Evolutionary conservation across 805 yeast species (phyloP), one percentile per base, ranked within the genome.

Genomic region (Komagataella pseudopastoris): DNA sequence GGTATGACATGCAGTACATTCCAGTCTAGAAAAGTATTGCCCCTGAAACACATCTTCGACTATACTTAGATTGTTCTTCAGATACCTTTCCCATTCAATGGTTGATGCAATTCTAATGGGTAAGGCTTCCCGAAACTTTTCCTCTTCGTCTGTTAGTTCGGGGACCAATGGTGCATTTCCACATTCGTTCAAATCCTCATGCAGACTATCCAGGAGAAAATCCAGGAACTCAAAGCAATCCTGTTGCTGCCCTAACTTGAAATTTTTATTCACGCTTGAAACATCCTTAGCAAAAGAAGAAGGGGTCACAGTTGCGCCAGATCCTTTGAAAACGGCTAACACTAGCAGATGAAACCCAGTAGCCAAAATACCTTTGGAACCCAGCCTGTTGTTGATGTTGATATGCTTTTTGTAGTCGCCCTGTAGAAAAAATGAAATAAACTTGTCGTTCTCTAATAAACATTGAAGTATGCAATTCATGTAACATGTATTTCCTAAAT

Each of bases 381-480:
- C 97, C 43, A 90, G 66, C 54, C 75, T 75, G 56, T 89, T 87
- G 56, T 78, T 74, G 36, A 81, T 69, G 60, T 90, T 89, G 49
- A 90, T 81, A 61, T 83, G 84, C 51, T 74, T 74, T 54, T 74
- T 73, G 64, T 81, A 88, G 0, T 78, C 65, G 12, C 80, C 81
- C 55, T 74, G 66, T 47, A 83, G 68, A 59, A 90, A 85, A 52
- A 85, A 78, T 48, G 69, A 71, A 2, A 83, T 73, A 23, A 90
- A 66, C 53, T 79, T 81, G 1, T 80, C 79, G 0, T 91, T 81
- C 0, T 91, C 90, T 3, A 83, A 73, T 43, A 91, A 63, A 63
- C 96, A 88, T 66, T 90, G 98, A n/a, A 90, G 65, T 3, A 85
- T 74, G 57, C 96, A 85, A 66, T 90, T 90, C 89, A 90, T 85